A percentile compares a stretch with the other conserved stretches of the same genome.
Evolutionary conservation across 2,329 filamentous ascomycete genomes (phyloP).

Genomic region (Fusarium floridanum): DNA sequence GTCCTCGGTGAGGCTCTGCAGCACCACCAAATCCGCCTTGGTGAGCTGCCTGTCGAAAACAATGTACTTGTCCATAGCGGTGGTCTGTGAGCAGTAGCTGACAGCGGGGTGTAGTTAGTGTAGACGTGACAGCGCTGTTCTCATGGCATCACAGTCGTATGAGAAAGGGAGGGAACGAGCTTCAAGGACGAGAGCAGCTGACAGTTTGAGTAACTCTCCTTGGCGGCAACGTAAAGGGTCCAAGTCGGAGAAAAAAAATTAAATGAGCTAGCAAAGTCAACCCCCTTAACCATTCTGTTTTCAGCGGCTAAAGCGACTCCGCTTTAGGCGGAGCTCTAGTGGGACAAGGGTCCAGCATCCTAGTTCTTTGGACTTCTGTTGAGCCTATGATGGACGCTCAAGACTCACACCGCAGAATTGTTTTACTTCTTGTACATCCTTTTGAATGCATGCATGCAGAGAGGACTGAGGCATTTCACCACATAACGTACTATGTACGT

Average conservation of each 20-base stretch:
- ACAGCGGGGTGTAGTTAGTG: background rate
- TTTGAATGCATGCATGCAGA: background rate
- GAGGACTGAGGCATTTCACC: background rate
- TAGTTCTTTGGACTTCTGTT: background rate
- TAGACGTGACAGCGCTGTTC: background rate
- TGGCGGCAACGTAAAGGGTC: background rate
- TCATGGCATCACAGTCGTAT: slow-evolving; percentile 2
- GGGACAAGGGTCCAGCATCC: background rate
- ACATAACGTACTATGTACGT: background rate
- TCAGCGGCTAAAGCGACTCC: background rate
- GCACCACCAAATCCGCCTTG: slow-evolving; percentile 2
- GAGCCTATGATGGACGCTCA: background rate
- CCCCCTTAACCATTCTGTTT: slow-evolving; percentile 4
- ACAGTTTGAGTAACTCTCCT: background rate
- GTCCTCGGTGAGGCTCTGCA: slow-evolving; percentile 29
- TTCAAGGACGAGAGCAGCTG: background rate
- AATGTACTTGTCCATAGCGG: slow-evolving; percentile 5
- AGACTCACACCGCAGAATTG: background rate
- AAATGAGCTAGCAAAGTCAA: slow-evolving; percentile 3
- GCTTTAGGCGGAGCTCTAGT: background rate
- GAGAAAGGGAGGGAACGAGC: background rate
- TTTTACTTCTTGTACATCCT: background rate
- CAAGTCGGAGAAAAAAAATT: background rate
- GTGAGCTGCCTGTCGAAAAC: slow-evolving; percentile 5
- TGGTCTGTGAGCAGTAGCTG: slow-evolving; percentile 1